Percentiles rank a stretch among this genome's conserved stretches.
Evolutionary conservation across 805 yeast genomes (phyloP).

Genomic region (Gaillardinia entomophila): DNA sequence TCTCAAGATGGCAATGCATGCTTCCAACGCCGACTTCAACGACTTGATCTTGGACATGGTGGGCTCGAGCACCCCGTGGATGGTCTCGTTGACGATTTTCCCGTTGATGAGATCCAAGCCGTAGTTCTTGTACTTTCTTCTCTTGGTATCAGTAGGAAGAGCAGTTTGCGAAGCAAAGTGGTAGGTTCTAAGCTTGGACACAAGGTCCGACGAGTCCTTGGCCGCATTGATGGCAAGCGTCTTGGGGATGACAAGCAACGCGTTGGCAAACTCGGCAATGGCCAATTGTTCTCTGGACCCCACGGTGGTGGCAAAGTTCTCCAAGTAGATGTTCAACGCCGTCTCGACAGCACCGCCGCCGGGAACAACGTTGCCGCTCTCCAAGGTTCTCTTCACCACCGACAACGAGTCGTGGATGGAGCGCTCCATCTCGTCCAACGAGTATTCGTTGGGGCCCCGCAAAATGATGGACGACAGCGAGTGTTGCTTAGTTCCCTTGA

Average conservation of each 20-base stretch:
- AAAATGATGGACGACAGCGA: constrained; percentile 86
- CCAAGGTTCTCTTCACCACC: constrained; percentile 93
- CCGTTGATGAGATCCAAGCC: constrained; percentile 92
- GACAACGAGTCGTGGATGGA: constrained; percentile 90
- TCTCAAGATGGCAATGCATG: constrained; percentile 94
- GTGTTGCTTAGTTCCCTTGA: constrained; percentile 86
- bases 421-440: constrained; percentile 97
- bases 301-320: constrained; percentile 95
- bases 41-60: constrained; percentile 89
- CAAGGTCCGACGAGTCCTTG: constrained; percentile 89
- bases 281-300: constrained; percentile 98
- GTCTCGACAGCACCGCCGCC: constrained; percentile 99
- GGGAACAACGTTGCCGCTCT: constrained; percentile 90
- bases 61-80: constrained; percentile 91
- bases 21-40: constrained; percentile 93
- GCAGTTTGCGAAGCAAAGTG: constrained; percentile 94
- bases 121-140: constrained; percentile 80
- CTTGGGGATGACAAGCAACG: constrained; percentile 88
- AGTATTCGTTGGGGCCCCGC: constrained; percentile 94
- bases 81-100: constrained; percentile 79
- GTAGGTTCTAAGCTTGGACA: constrained; percentile 91
- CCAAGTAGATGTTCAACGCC: constrained; percentile 89
- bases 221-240: constrained; percentile 97
- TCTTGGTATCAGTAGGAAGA: constrained; percentile 73
- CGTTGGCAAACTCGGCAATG: constrained; percentile 93